Base-by-base conservation (phyloP, 2,329 filamentous ascomycete genomes). In the Diaporthe caulivora region DNA sequence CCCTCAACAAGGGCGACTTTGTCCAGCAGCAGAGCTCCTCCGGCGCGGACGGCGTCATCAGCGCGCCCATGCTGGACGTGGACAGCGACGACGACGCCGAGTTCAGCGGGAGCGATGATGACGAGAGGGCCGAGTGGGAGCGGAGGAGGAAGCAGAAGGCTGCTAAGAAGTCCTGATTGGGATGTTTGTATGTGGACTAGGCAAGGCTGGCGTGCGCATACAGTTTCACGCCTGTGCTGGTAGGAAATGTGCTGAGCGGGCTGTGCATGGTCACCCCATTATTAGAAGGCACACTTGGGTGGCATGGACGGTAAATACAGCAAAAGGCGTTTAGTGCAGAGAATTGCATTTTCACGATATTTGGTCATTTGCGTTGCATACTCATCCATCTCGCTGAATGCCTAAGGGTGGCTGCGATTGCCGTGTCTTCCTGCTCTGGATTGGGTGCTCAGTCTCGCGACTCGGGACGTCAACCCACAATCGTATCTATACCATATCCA, bases 101-200 rank as follows among this genome's bases (percentile, higher is more conserved):
- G 81, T 91, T 91, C 68, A 91, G 89, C 71, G 90, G 88, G 29
- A 92, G 90, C 77, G 90, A 92, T 75, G 89, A 91, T 13, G 90
- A 92, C 74, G 90, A 92, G 81, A 86, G 90, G 74, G 90, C 87
- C 24, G 89, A 90, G 82, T 91, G 88, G 86, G 89, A 91, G 81
- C 83, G 88, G 78, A 84, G 85, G 79, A 83, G 84, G 78, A 83
- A 81, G 80, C 82, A 84, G 77, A 85, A 81, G 78, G 78, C 79
- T 42, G 81, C 81, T 13, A 84, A 79, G 77, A 82, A 79, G 74
- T 76, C 79, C 64, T 76, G 77, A 74, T 29, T 60, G 31, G 17
- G 11, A 8, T 13, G 44, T 10, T 1, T n/a, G 18, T 6, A 18
- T 60, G 47, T 29, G 55, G 44, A 37, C n/a, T 17, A 13, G 17